A percentile compares a stretch with the other conserved stretches of the same genome.
phyloP scores from a whole-genome alignment of 305 asterid genomes.

The Fraxinus baroniana region DNA sequence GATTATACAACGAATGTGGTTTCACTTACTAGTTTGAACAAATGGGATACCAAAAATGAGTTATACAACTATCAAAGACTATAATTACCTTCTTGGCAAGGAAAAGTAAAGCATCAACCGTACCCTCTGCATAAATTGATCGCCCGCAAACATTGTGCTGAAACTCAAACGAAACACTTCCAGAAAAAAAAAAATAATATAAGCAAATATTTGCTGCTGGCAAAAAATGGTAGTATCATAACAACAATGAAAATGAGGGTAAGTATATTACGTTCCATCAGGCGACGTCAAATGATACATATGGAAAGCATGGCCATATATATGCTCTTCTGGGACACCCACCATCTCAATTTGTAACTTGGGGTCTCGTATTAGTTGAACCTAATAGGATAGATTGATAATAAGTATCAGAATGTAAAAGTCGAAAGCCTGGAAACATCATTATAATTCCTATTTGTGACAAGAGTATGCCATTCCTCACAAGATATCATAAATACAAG shows the following conservation, averaged over 20 bases:
- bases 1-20: neutral
- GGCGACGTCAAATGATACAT: constrained; percentile 84
- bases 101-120: constrained; percentile 84
- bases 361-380: constrained; percentile 74
- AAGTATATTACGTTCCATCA: constrained; percentile 66
- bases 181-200: neutral
- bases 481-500: neutral
- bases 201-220: constrained; percentile 14
- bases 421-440: neutral
- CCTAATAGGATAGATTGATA: constrained; percentile 40
- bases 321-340: constrained; percentile 90
- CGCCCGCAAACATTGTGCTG: constrained; percentile 97
- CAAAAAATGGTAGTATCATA: neutral
- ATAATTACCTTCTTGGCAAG: constrained; percentile 72
- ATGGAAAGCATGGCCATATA: constrained; percentile 91
- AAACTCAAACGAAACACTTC: constrained; percentile 72
- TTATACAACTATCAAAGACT: neutral
- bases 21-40: neutral
- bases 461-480: neutral
- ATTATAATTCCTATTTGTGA: neutral
- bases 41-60: neutral
- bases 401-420: neutral
- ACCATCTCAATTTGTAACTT: constrained; percentile 74
- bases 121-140: constrained; percentile 94
- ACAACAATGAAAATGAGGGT: neutral